Evolutionary conservation across 2,329 filamentous ascomycete genomes (phyloP), one percentile per base, ranked within the genome.

Genomic region (Fusarium xylarioides): DNA sequence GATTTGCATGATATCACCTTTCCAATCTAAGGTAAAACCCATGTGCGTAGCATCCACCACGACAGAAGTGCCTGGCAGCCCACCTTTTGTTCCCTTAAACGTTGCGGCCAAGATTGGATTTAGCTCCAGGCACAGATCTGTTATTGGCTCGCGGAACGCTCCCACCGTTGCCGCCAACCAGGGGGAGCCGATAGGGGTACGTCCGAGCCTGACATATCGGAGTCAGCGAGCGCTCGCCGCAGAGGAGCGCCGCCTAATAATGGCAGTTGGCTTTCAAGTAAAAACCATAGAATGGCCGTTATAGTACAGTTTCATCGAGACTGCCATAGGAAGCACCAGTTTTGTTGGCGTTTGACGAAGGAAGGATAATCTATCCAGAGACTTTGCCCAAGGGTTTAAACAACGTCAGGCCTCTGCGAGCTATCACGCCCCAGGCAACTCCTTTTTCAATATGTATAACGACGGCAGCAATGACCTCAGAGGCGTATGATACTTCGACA

Each of bases 131-230:
- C 70, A 83, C 82, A 78, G 71, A 38, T 23, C 37, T 74, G n/a
- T 79, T 68, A 85, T 85, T 85, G 83, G 84, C 50, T 47, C 78
- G 80, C 82, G 79, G 80, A 81, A 79, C 62, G 15, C 55, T 40
- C 40, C 32, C 43, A 52, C 46, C 43, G 55, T 55, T 70, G 62
- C 74, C 70, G 76, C 40, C 28, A 63, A 47, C 40, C 50, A 57
- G 62, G 61, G 61, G 66, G 52, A 65, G 60, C 26, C 32, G 66
- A 64, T 57, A 68, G 67, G 66, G 60, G 70, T 65, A 46, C 18
- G 32, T 67, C 34, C 67, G 56, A 40, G 37, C 37, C 35, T 63
- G 59, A 54, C 55, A 46, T 60, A 15, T 40, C 55, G 59, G 70
- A 66, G 60, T 58, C 30, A 66, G 61, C 56, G 62, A 73, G 56